These are phyloP conservation scores for Mycotypha africana DNA, from an alignment of 371 early-diverging fungal genomes.

Conservation along the genomic window DNA sequence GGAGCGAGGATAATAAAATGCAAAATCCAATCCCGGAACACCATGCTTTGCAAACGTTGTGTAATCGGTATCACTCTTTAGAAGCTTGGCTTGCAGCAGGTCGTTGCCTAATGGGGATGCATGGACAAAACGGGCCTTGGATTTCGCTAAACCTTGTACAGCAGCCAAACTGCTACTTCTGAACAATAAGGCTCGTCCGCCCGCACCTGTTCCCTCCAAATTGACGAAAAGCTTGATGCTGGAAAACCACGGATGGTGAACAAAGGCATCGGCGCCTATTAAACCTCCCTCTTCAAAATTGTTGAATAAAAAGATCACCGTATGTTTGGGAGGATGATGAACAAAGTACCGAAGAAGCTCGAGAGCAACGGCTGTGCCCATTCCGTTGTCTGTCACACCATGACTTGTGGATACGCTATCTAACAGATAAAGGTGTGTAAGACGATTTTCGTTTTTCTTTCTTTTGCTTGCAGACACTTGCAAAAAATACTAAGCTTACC, in stretches of 20 bases:
- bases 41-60: slow-evolving; percentile 48
- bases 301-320: slow-evolving; percentile 75
- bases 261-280: slow-evolving; percentile 64
- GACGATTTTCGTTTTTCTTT: not conserved
- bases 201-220: slow-evolving; percentile 71
- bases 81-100: slow-evolving; percentile 51
- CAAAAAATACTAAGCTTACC: no score
- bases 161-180: slow-evolving; percentile 47
- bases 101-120: slow-evolving; percentile 56
- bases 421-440: slow-evolving; percentile 6
- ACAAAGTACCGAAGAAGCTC: slow-evolving; percentile 63
- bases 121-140: slow-evolving; percentile 16
- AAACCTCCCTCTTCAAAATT: slow-evolving; percentile 81
- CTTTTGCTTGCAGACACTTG: no score
- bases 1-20: slow-evolving; percentile 57
- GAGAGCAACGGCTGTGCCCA: slow-evolving; percentile 65
- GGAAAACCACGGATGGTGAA: slow-evolving; percentile 68
- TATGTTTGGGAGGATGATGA: slow-evolving; percentile 43
- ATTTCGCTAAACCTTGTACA: slow-evolving; percentile 31
- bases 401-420: slow-evolving; percentile 68
- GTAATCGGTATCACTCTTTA: slow-evolving; percentile 67
- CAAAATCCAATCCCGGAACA: slow-evolving; percentile 66
- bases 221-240: slow-evolving; percentile 75
- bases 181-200: slow-evolving; percentile 68
- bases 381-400: slow-evolving; percentile 83